Base-by-base conservation (phyloP, 2,329 filamentous ascomycete species). In the Colletotrichum sp. region DNA sequence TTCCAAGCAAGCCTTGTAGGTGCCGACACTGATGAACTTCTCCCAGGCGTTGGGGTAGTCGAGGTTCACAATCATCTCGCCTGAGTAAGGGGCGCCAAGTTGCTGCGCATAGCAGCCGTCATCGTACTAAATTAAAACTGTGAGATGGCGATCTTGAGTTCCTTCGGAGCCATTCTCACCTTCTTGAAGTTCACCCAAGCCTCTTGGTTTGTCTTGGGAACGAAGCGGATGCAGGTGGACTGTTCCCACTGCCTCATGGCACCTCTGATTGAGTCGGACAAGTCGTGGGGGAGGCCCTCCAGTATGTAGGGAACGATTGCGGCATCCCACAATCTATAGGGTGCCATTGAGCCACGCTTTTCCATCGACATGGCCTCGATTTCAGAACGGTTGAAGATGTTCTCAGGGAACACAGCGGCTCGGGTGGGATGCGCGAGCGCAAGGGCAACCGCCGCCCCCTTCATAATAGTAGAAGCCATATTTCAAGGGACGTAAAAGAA, bases 171-270 rank as follows among this genome's bases (percentile, higher is more conserved):
- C 16, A 28, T 7, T n/a, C 9, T 56, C 38, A 73, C 70, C 30
- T 56, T 73, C 18, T 62, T 69, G 26, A 69, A 73, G 16, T 56
- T 56, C 2, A 61, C 34, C 70, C 70, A 73, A 30, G 70, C 36
- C 6, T 2, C 3, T 0, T 73, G 64, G 24, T 61, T 18, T 5
- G 24, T 30, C 10, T 62, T 69, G 12, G 55, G 65, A 10, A 73
- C 3, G 56, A 73, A 73, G 2, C 70, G 70, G 30, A 73, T 69
- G 7, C 70, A 73, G 5, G 55, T 73, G 9, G 16, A 18, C 55
- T 69, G 64, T 24, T 73, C 64, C 70, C 70, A 73, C 7, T 26
- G 8, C 10, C 65, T 32, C 70, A 73, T 73, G 38, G 36, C 55
- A 55, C 26, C 70, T 55, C 70, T 65, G 14, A 73, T 55, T 4